Evolutionary conservation across 2,329 filamentous ascomycete species (phyloP).

Genomic region (Bimuria novae-zelandiae): DNA sequence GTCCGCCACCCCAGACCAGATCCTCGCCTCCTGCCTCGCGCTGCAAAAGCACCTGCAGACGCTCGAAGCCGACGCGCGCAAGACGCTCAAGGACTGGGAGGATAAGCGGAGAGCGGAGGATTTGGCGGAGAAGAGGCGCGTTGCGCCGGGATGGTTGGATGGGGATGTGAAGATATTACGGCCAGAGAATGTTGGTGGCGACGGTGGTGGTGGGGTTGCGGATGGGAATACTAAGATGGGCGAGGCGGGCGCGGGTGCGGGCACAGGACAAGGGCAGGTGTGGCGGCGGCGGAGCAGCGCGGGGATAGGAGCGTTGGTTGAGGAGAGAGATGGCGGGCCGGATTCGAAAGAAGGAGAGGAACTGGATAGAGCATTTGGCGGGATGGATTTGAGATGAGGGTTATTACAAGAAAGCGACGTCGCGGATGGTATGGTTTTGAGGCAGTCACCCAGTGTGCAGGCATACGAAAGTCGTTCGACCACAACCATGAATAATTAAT

Average conservation of each 20-base stretch:
- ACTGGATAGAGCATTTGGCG: conserved; percentile 68
- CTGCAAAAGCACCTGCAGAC: conserved; percentile 76
- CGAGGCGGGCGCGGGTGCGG: conserved; percentile 51
- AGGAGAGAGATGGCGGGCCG: conserved; percentile 44
- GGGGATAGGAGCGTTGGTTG: conserved; percentile 31
- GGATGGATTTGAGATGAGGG: conserved; percentile 60
- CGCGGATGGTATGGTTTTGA: neutral
- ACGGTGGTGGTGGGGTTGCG: neutral
- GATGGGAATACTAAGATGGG: conserved; percentile 26
- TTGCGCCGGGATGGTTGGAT: conserved; percentile 82
- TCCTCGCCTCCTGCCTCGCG: conserved; percentile 78
- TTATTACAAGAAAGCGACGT: neutral
- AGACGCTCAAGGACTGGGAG: conserved; percentile 71
- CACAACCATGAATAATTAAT: conserved; percentile 36
- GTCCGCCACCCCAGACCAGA: conserved; percentile 81
- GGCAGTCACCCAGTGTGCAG: too few species aligned
- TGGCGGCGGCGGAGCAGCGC: conserved; percentile 18
- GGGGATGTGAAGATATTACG: conserved; percentile 67
- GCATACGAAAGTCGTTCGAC: too few species aligned
- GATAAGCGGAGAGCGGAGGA: conserved; percentile 67
- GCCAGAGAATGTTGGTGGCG: conserved; percentile 61
- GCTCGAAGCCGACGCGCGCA: conserved; percentile 69
- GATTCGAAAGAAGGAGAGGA: conserved; percentile 63
- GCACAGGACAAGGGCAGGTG: neutral
- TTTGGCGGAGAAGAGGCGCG: conserved; percentile 76